Base-by-base conservation (phyloP, 2,329 filamentous ascomycete genomes). In the Colletotrichum lindemuthianum region DNA sequence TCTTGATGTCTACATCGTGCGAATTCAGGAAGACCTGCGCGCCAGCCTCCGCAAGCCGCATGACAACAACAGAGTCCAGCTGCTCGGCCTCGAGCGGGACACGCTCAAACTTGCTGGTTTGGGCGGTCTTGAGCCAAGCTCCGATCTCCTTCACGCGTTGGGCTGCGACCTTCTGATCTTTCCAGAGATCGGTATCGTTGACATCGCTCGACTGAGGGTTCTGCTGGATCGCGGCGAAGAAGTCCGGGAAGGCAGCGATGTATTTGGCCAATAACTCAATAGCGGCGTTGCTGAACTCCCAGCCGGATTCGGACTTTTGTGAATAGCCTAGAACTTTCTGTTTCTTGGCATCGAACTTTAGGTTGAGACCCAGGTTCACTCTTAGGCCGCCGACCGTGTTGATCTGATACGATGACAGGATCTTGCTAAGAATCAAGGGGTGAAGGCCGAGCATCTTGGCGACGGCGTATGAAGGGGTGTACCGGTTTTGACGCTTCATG, bases 81-180 rank as follows among this genome's bases (percentile, higher is more conserved):
- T 99, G 96, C 75, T 97, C 92, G 1, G 96, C 96, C 72, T 99
- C 96, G 12, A 99, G 86, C 24, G 96, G 95, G n/a, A 99, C 96
- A 69, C 90, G 90, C 77, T 98, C 95, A 70, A 99, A 96, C 69
- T 90, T 92, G 84, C 93, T 97, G 1, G 92, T 92, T 76, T 97
- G 92, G 50, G 97, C 87, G 45, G 89, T 89, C 81, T 98, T 99
- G 54, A 99, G 84, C 95, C 95, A 99, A 39, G 90, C 88, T 33
- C 89, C 91, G 67, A 99, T 97, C 75, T 98, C 96, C 80, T 97
- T 97, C 74, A 99, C 90, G 74, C 92, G 92, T 51, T 86, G 78
- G 54, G 89, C 89, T 4, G 94, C 95, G 50, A 88, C 82, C 8
- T 89, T 87, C 16, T 88, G 84, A 63, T 89, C 84, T 1, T 90